phyloP scores from a whole-genome alignment of 2,329 filamentous ascomycete species.

The Dothiorella sarmentorum region DNA sequence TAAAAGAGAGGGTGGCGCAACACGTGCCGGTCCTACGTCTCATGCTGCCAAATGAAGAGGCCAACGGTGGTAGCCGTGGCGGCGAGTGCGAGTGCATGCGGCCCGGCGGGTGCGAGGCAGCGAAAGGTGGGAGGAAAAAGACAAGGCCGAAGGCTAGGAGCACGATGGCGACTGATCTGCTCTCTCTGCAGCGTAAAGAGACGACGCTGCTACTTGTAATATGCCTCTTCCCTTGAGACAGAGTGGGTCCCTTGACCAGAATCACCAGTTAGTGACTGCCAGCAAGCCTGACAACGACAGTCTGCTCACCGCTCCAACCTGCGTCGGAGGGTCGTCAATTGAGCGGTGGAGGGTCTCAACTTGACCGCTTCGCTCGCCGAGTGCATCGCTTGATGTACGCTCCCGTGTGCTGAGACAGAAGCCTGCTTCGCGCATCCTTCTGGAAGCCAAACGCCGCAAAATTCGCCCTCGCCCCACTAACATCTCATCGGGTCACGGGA shows the following conservation, averaged over 20 bases:
- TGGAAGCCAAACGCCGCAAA: conserved; percentile 1
- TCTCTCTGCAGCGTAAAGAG: conserved; percentile 4
- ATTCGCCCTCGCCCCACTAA: background rate
- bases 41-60: background rate
- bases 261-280: conserved; percentile 10
- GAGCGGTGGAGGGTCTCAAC: conserved; percentile 6
- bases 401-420: conserved; percentile 1
- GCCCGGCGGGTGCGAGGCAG: background rate
- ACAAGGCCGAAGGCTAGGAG: background rate
- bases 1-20: background rate
- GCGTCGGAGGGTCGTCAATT: background rate
- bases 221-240: conserved; percentile 14
- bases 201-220: conserved; percentile 17
- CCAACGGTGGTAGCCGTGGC: background rate
- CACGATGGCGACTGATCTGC: background rate
- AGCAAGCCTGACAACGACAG: background rate
- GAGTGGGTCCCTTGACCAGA: background rate
- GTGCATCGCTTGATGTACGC: background rate
- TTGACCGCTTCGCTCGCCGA: conserved; percentile 4
- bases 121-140: no score
- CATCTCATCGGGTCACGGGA: background rate
- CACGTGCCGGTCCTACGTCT: conserved; percentile 10
- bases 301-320: background rate
- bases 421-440: background rate
- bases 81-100: background rate